Evolutionary conservation across 306 rosid species (phyloP).

Genomic region (Amphicarpaea edgeworthii): DNA sequence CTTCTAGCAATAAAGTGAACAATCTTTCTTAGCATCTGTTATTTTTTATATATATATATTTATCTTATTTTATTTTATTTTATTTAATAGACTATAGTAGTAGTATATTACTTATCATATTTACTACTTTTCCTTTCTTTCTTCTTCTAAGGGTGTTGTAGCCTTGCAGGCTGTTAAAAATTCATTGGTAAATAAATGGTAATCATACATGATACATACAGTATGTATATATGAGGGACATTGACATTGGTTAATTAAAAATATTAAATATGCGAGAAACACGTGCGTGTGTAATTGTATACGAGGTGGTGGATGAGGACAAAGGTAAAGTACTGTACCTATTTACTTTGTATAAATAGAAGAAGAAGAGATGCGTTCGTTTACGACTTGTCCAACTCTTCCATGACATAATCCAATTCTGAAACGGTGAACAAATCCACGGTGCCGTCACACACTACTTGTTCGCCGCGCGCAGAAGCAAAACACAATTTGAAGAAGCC

Average conservation of each 20-base stretch:
- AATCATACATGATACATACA: too few relatives aligned
- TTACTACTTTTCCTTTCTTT: not conserved
- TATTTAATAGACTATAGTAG: too few relatives aligned
- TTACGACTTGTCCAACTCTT: constrained; percentile 37
- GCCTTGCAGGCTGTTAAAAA: too few relatives aligned
- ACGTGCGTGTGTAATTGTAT: constrained; percentile 6
- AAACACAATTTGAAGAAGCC: constrained; percentile 4
- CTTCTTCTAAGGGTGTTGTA: too few relatives aligned
- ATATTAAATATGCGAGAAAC: not conserved
- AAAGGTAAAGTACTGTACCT: constrained; percentile 34
- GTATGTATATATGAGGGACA: too few relatives aligned
- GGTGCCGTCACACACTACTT: not conserved
- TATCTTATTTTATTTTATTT: too few relatives aligned
- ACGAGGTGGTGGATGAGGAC: not conserved
- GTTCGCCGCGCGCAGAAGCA: constrained; percentile 29
- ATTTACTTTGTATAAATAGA: constrained; percentile 38
- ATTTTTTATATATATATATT: not conserved
- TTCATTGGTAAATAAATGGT: too few relatives aligned
- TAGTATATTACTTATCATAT: too few relatives aligned
- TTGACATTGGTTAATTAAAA: too few relatives aligned
- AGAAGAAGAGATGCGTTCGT: not conserved
- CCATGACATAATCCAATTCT: constrained; percentile 23
- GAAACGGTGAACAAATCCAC: constrained; percentile 34
- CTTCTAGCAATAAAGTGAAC: not conserved
- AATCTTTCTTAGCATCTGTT: not conserved